Base-by-base conservation (phyloP, 1,139 yeast species). In the Blastobotrys indianensis region DNA sequence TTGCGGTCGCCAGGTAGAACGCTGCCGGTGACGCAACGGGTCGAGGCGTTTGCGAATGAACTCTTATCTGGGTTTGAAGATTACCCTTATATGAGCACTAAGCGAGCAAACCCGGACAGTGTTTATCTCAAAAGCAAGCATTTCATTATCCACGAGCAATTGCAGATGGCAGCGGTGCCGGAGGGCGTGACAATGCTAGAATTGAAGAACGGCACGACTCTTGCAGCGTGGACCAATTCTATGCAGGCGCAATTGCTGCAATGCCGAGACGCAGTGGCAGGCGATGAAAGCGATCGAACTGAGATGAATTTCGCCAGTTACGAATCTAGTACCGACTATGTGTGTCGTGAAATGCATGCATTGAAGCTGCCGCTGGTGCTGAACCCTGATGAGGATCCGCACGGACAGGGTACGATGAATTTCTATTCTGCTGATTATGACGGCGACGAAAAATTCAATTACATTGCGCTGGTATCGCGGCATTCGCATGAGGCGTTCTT, bases 1-100 rank as follows among this genome's bases (percentile, higher is more conserved):
- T 61, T 63, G 8, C 29, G n/a, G 7, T 30, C 32, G 6, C 34
- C 35, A 9, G 34, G 33, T 31, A 41, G 28, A n/a, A 20, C 34
- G 13, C 15, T 13, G n/a, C 23, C 44, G 6, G 31, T 41, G 12
- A 10, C 16, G 2, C 36, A 32, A 8, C 31, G 46, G 11, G 16
- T 43, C 20, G 17, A 20, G n/a, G 42, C 42, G 8, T 35, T 43
- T 29, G 46, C 39, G n/a, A 30, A 37, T 20, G 25, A 20, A 10
- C 39, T 37, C 4, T 31, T 38, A 37, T 45, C 30, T n/a, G 39
- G 36, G 43, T 45, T 13, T 31, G 25, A 13, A 30, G 32, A 6
- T 29, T 49, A 20, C 41, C 43, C 2, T 33, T 50, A 15, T 25
- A 20, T 20, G 25, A 20, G 7, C 4, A 4, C 25, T 20, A 20